Conservation (phyloP, 1,139 yeast species). For the Yamadazyma atlantica region DNA sequence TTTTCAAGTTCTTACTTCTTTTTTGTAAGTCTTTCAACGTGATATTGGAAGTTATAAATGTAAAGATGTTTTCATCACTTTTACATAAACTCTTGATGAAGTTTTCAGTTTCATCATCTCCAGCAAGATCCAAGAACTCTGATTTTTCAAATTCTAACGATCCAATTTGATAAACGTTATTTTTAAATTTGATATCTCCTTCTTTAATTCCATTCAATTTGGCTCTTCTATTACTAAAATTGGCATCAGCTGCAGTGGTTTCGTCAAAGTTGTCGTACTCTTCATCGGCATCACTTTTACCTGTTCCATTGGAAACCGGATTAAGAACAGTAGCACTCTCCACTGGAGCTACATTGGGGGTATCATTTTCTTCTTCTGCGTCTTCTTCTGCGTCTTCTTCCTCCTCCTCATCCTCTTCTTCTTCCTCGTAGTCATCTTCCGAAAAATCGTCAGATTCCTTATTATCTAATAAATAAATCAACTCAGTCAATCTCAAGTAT, state of each 20-base stretch:
- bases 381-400: constrained; percentile 7
- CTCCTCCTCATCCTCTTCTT: constrained; percentile 3
- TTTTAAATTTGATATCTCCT: constrained; percentile 17
- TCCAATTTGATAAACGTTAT: constrained; percentile 50
- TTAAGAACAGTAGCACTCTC: constrained; percentile 7
- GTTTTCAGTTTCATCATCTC: constrained; percentile 51
- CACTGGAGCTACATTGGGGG: constrained; percentile 7
- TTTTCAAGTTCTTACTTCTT: constrained; percentile 41
- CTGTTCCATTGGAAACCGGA: constrained; percentile 2
- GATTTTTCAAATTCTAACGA: constrained; percentile 55
- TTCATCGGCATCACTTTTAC: neutral
- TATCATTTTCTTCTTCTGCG: constrained; percentile 7
- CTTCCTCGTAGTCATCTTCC: constrained; percentile 3
- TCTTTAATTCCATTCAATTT: constrained; percentile 10
- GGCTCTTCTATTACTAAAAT: constrained; percentile 6
- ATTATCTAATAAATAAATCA: constrained; percentile 44
- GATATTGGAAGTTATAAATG: constrained; percentile 46
- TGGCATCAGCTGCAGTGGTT: neutral
- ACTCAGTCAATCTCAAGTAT: constrained; percentile 58
- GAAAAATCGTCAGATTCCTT: constrained; percentile 5
- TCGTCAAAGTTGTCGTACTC: constrained; percentile 6
- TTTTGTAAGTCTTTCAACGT: constrained; percentile 49
- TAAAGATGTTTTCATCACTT: constrained; percentile 44
- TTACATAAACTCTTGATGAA: constrained; percentile 49
- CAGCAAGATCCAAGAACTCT: constrained; percentile 46